Base-by-base conservation (phyloP, 768 basidiomycete species). In the Xerocomellus dryophilus region DNA sequence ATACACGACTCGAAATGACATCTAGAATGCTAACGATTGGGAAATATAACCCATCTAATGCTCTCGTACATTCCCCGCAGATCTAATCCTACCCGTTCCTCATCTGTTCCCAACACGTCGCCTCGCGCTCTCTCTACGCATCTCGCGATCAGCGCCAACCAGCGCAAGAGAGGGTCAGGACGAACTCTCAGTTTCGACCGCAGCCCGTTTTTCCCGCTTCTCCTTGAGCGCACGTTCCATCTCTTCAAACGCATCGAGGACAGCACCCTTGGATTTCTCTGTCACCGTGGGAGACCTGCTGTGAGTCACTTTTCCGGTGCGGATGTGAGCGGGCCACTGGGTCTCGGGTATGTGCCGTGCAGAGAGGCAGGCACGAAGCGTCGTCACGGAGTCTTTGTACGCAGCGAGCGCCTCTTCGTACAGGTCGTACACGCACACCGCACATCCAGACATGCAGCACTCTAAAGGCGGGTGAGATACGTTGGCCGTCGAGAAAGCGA, bases 401-500 rank as follows among this genome's bases (percentile, higher is more conserved):
- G 73, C 75, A 21, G 74, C 73, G 2, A 90, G 68, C 1, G 85
- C 80, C 44, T 93, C 90, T 56, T 89, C 84, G 71, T 93, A 92
- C 23, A 93, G 68, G 61, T 93, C 91, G 71, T 95, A 90, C 8
- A 95, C 88, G 68, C 93, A 95, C n/a, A 94, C 71, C 0, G 92
- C 89, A 64, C 93, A 96, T 29, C 90, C 90, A 3, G 91, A 93
- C 93, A 95, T 95, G 74, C 93, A 96, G 69, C 93, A 94, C 70
- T 93, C 93, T 93, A 59, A 10, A 2, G 20, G 27, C n/a, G 23
- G 21, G n/a, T 40, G 15, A 23, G 25, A 31, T 4, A 18, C 7
- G 5, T 10, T 9, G 17, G 32, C 15, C 14, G 3, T 10, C 4
- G 25, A n/a, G 11, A 11, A 27, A 20, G 2, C 5, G 34, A n/a